Percentiles rank a stretch among this genome's conserved stretches.
phyloP scores from a whole-genome alignment of 2,329 filamentous ascomycete genomes.

The Cytospora leucostoma region DNA sequence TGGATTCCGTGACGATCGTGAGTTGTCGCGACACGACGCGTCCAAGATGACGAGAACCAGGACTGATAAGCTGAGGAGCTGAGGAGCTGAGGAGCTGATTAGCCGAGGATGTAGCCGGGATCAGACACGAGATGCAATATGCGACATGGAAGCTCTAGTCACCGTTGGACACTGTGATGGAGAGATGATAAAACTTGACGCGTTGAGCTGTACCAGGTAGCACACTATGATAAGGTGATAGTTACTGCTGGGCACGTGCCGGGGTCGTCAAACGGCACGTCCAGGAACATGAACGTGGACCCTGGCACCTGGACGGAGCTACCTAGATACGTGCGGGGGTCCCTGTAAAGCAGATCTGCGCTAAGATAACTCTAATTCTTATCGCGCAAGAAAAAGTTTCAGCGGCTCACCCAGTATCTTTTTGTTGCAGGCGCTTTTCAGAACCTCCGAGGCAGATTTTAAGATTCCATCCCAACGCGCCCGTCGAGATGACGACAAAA shows the following conservation, averaged over 20 bases:
- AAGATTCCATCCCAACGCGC: slow-evolving; percentile 19
- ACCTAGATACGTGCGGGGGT: not conserved
- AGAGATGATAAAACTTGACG: no score
- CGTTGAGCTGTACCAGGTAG: no score
- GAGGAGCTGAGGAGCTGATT: no score
- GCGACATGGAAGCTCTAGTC: no score
- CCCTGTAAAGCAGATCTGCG: slow-evolving; percentile 27
- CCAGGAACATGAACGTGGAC: not conserved
- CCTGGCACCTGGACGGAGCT: not conserved
- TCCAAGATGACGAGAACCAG: not conserved
- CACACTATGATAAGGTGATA: no score
- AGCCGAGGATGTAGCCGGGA: not conserved
- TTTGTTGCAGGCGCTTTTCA: slow-evolving; percentile 3
- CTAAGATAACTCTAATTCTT: slow-evolving; percentile 44
- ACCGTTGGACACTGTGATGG: no score
- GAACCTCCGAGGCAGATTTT: no score
- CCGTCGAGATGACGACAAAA: slow-evolving; percentile 58
- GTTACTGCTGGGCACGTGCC: no score
- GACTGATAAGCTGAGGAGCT: not conserved
- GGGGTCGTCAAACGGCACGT: no score
- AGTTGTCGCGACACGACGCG: not conserved
- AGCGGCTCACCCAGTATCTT: slow-evolving; percentile 1
- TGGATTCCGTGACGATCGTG: no score
- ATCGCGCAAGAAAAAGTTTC: slow-evolving; percentile 30
- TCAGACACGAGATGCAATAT: not conserved